These are phyloP conservation scores for Discostella pseudostelligera DNA, from an alignment of 108 stramenopile genomes.

Conservation along the genomic window DNA sequence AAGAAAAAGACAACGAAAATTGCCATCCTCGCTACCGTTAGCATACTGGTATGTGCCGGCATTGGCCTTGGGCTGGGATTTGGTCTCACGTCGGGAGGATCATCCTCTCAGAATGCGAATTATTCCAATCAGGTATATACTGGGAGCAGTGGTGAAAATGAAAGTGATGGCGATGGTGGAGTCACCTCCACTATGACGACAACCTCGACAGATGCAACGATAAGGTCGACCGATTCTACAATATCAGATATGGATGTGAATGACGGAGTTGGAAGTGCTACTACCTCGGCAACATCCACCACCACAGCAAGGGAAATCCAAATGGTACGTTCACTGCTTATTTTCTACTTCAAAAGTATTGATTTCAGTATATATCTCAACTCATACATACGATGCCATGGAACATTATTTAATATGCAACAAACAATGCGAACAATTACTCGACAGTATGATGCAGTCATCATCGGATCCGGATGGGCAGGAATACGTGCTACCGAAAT, in stretches of 20 bases:
- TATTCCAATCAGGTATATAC: background rate
- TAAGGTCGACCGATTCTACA: background rate
- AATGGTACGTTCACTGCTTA: no score
- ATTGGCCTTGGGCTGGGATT: background rate
- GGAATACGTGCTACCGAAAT: slow-evolving; percentile 17
- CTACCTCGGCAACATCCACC: background rate
- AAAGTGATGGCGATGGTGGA: background rate
- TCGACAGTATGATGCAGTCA: slow-evolving; percentile 13
- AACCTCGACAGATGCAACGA: background rate
- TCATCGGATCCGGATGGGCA: slow-evolving; percentile 21
- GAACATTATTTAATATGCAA: no score
- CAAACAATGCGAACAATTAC: no score
- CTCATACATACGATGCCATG: no score
- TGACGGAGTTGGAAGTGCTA: no score
- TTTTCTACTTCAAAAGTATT: no score
- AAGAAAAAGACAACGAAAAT: background rate
- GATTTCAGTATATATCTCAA: no score
- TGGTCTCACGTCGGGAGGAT: background rate
- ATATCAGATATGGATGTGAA: background rate
- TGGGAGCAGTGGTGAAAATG: background rate
- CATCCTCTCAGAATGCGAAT: background rate
- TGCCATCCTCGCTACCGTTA: background rate
- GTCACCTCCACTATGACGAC: background rate
- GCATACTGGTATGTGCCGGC: background rate
- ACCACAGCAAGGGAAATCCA: no score